Base-by-base conservation (phyloP, 2,329 filamentous ascomycete genomes). In the Aspergillus chevalieri region DNA sequence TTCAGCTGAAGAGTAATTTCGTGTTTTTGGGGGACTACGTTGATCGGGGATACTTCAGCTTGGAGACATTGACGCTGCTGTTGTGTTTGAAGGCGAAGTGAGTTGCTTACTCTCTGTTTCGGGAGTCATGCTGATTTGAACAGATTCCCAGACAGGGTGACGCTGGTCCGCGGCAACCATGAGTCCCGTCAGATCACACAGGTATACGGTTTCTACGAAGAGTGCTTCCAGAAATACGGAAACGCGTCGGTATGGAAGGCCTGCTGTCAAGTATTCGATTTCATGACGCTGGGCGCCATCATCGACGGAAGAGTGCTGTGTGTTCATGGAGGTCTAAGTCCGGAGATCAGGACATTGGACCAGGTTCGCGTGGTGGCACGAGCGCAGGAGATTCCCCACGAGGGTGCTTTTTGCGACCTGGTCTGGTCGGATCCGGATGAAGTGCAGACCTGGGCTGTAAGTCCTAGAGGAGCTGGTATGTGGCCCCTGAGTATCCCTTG, bases 211-310 rank as follows among this genome's bases (percentile, higher is more conserved):
- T 89, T 89, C 68, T 88, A 88, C 68, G 85, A 88, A 63, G 85
- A 89, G 64, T 89, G 85, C 63, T 78, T 86, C 58, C 82, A 84
- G 58, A 89, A 89, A 65, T 89, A 89, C 61, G 85, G 85, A 52
- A 88, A 87, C 66, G 85, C 85, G 6, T 86, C 83, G 28, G 85
- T 89, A 47, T 89, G 85, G 85, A 88, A 88, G 69, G 85, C 84
- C 46, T 88, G 86, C 67, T 88, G 85, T 60, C 85, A 88, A 67
- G 83, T 89, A 41, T 89, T 89, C 62, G 85, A 89, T 67, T 89
- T 87, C 65, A 81, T 89, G 56, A 84, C 85, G 15, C 77, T 88
- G 50, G 85, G 84, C 48, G 85, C 85, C 47, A 81, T 87, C 59
- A 85, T 88, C 57, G 85, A 88, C 61, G 85, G 85, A 61, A 83